A percentile compares a stretch with the other conserved stretches of the same genome.
These are phyloP conservation scores for Ceratocystis lukuohia DNA, from an alignment of 2,329 filamentous ascomycete species.

Conservation along the genomic window DNA sequence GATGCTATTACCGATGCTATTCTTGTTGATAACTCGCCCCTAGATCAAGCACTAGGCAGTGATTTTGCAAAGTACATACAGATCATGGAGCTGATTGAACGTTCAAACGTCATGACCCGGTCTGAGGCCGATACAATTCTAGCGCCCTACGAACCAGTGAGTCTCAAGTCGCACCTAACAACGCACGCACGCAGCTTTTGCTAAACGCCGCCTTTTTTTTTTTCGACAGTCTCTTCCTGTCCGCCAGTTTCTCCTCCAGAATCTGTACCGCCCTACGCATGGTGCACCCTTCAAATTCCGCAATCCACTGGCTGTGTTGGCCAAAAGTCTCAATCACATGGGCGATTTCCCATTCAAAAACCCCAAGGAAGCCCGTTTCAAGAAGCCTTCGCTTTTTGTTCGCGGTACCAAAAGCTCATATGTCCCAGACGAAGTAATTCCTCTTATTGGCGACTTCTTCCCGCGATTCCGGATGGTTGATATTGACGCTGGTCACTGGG, in stretches of 20 bases:
- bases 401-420: conserved; percentile 65
- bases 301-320: conserved; percentile 62
- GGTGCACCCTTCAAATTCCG: conserved; percentile 55
- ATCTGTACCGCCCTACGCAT: conserved; percentile 48
- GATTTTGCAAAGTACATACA: conserved; percentile 70
- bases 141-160: conserved; percentile 54
- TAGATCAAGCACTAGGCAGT: conserved; percentile 60
- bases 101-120: conserved; percentile 51
- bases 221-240: conserved; percentile 49
- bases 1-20: conserved; percentile 56
- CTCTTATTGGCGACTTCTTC: conserved; percentile 71
- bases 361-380: conserved; percentile 53
- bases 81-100: conserved; percentile 73
- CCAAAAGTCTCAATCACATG: conserved; percentile 54
- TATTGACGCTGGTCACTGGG: conserved; percentile 72
- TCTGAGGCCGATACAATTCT: conserved; percentile 72
- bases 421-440: conserved; percentile 65
- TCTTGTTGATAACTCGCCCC: conserved; percentile 81
- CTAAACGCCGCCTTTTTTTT: neutral
- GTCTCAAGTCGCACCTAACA: conserved; percentile 16
- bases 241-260: conserved; percentile 83
- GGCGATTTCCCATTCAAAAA: conserved; percentile 81
- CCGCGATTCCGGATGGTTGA: conserved; percentile 61
- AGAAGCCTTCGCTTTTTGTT: conserved; percentile 69
- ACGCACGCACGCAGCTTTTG: neutral